Conservation (phyloP, 208 protist genomes). For the Entamoeba dispar region DNA sequence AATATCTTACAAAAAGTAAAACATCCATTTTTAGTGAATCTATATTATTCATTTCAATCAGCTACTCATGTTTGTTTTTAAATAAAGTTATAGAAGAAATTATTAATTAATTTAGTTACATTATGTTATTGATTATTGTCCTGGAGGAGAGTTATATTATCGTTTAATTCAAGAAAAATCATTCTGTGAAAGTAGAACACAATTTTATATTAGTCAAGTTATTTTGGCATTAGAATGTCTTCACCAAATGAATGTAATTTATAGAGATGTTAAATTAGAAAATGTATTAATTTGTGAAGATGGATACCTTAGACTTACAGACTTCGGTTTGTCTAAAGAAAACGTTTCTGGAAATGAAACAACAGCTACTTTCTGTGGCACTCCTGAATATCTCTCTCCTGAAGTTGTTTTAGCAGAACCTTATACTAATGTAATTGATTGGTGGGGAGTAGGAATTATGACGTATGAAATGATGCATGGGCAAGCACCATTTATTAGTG, state of each 20-base stretch:
- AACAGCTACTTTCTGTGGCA: slow-evolving; percentile 26
- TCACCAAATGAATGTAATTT: slow-evolving; percentile 23
- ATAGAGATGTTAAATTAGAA: slow-evolving; percentile 21
- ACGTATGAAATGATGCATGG: slow-evolving; percentile 62
- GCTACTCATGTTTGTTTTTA: slow-evolving; percentile 10
- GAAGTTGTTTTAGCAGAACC: slow-evolving; percentile 67
- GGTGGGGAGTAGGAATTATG: slow-evolving; percentile 77
- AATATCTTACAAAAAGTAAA: slow-evolving; percentile 26
- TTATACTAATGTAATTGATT: slow-evolving; percentile 78
- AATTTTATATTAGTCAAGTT: slow-evolving; percentile 41
- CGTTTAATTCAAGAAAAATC: slow-evolving; percentile 23
- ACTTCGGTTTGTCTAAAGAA: slow-evolving; percentile 21
- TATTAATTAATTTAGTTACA: slow-evolving; percentile 29
- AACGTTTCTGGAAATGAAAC: neutral
- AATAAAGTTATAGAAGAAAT: slow-evolving; percentile 22
- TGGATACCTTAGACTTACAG: slow-evolving; percentile 20
- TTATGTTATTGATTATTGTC: slow-evolving; percentile 43
- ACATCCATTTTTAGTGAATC: slow-evolving; percentile 41
- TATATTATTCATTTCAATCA: slow-evolving; percentile 47
- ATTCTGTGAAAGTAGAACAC: neutral
- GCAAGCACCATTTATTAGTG: slow-evolving; percentile 59
- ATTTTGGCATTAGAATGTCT: slow-evolving; percentile 40
- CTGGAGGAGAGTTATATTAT: slow-evolving; percentile 40
- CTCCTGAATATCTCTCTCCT: slow-evolving; percentile 45
- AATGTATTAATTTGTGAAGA: slow-evolving; percentile 17